A percentile compares a stretch with the other conserved stretches of the same genome.
Conservation (phyloP, 768 basidiomycete species). For the Kondoa subrosea region DNA sequence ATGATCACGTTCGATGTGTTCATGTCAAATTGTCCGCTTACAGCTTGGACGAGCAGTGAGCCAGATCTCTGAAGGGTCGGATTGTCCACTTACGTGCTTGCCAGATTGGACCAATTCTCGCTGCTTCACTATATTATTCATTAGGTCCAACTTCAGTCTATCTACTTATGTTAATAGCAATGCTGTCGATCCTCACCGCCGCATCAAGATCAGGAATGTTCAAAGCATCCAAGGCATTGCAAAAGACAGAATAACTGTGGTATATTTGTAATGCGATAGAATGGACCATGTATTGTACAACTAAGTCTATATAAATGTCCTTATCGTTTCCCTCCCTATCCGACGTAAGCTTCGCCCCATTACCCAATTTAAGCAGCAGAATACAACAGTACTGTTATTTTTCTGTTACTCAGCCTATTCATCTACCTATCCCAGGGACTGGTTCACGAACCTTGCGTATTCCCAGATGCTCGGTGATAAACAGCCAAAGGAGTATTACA, state of each 20-base stretch:
- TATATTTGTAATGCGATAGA: no score
- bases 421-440: no score
- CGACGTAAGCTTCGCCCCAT: no score
- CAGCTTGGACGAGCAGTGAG: conserved; percentile 1
- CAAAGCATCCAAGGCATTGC: background rate
- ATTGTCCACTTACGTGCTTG: background rate
- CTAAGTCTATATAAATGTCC: no score
- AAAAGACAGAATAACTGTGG: background rate
- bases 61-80: background rate
- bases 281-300: no score
- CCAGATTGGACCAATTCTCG: conserved; percentile 1
- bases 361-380: no score
- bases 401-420: no score
- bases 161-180: background rate
- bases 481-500: background rate
- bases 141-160: background rate
- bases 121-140: background rate
- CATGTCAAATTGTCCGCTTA: no score
- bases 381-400: no score
- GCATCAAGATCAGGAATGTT: background rate
- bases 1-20: no score
- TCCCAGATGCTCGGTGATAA: background rate
- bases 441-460: background rate
- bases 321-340: no score
- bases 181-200: background rate